A percentile compares a stretch with the other conserved stretches of the same genome.
Conservation (phyloP, 106 monocot genomes). For the Allium fistulosum region DNA sequence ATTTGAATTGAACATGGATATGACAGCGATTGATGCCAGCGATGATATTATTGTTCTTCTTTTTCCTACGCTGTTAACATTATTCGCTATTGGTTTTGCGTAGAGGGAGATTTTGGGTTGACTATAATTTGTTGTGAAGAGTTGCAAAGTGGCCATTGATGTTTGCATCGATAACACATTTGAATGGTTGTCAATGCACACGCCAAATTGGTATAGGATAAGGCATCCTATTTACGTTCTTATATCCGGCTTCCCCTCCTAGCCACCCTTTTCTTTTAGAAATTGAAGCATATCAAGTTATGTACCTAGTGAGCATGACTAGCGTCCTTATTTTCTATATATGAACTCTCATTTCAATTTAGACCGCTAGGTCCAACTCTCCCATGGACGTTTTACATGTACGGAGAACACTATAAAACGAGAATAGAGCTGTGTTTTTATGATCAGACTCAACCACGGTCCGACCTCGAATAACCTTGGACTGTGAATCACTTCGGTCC, state of each 20-base stretch:
- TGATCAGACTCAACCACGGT: too few species aligned
- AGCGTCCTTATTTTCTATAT: too few species aligned
- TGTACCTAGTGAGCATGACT: too few species aligned
- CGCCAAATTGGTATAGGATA: slow-evolving; percentile 3
- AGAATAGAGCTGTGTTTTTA: too few species aligned
- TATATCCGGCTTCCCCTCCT: not conserved
- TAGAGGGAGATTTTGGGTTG: not conserved
- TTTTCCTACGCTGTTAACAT: not conserved
- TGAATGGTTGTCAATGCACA: slow-evolving; percentile 1
- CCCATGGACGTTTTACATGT: too few species aligned
- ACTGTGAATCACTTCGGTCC: too few species aligned
- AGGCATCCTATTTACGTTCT: not conserved
- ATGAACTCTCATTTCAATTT: too few species aligned
- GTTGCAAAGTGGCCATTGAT: slow-evolving; percentile 19
- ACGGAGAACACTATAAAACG: too few species aligned
- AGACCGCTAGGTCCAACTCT: too few species aligned
- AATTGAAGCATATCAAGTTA: too few species aligned
- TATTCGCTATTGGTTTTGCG: not conserved
- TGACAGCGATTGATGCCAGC: not conserved
- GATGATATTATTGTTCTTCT: slow-evolving; percentile 12
- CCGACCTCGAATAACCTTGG: too few species aligned
- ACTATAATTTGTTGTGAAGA: slow-evolving; percentile 1
- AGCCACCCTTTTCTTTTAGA: too few species aligned
- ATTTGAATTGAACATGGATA: not conserved
- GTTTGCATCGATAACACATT: not conserved